Conservation (phyloP, 306 rosid genomes). For the Sophora flavescens region DNA sequence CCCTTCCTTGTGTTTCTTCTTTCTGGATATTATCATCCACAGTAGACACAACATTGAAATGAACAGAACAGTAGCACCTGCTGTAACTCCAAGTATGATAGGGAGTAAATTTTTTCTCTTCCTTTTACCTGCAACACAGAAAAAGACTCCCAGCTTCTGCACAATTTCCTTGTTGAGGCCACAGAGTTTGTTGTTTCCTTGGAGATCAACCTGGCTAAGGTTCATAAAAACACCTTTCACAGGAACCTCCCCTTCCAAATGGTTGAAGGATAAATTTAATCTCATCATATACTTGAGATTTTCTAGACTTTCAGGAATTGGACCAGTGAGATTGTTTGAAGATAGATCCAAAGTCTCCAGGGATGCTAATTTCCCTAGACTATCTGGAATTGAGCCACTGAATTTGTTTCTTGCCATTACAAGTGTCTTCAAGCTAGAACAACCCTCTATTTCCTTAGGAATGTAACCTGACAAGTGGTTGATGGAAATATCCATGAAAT, state of each 20-base stretch:
- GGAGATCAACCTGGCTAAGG: conserved; percentile 44
- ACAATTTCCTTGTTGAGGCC: conserved; percentile 41
- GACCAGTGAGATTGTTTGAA: conserved; percentile 53
- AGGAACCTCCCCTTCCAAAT: conserved; percentile 57
- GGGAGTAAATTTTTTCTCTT: conserved; percentile 32
- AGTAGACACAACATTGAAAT: conserved; percentile 21
- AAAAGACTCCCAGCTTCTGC: conserved; percentile 33
- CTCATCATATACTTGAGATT: conserved; percentile 31
- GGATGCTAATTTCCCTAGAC: conserved; percentile 41
- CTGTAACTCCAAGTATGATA: conserved; percentile 43
- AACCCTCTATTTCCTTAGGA: neutral
- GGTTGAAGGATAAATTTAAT: conserved; percentile 56
- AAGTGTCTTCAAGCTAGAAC: conserved; percentile 35
- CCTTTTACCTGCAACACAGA: conserved; percentile 30
- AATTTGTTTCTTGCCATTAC: conserved; percentile 49
- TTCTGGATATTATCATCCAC: conserved; percentile 20
- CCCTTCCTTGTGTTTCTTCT: conserved; percentile 32
- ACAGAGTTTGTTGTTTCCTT: conserved; percentile 51
- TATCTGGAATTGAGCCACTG: conserved; percentile 48
- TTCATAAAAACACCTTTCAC: conserved; percentile 47
- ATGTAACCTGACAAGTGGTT: conserved; percentile 51
- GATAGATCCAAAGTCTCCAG: conserved; percentile 53
- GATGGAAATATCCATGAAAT: conserved; percentile 21
- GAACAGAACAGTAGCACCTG: conserved; percentile 38
- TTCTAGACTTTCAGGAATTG: conserved; percentile 50